Evolutionary conservation across 257 asterid species (phyloP).

Genomic region (Phtheirospermum japonicum): DNA sequence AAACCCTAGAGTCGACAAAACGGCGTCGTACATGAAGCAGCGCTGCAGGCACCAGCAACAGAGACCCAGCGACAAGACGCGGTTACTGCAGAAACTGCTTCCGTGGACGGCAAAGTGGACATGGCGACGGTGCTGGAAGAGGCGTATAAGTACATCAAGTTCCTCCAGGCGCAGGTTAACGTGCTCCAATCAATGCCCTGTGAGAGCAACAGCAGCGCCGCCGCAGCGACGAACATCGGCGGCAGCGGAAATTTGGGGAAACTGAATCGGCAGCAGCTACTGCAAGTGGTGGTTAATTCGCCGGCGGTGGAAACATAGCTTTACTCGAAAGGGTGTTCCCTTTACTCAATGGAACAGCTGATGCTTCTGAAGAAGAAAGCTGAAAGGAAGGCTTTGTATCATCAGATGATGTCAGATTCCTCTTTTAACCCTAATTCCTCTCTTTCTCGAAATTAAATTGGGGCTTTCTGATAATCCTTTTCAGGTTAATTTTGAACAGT

Average conservation of each 20-base stretch:
- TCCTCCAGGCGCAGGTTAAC: conserved; percentile 5
- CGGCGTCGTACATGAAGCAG: background rate
- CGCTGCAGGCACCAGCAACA: background rate
- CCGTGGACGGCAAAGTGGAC: background rate
- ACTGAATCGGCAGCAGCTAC: too few relatives aligned
- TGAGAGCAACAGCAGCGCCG: background rate
- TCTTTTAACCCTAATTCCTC: too few relatives aligned
- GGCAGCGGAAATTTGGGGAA: background rate
- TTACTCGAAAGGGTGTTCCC: background rate
- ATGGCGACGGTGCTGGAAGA: background rate
- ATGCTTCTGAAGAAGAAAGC: too few relatives aligned
- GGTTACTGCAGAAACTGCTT: background rate
- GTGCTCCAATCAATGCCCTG: background rate
- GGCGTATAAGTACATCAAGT: background rate
- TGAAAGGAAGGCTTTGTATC: too few relatives aligned
- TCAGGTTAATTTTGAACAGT: too few relatives aligned
- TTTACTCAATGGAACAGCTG: too few relatives aligned
- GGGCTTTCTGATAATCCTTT: too few relatives aligned
- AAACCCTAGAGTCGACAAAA: too few relatives aligned
- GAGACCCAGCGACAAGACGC: conserved; percentile 4
- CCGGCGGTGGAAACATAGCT: too few relatives aligned
- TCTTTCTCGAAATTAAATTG: too few relatives aligned
- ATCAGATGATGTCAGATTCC: too few relatives aligned
- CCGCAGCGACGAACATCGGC: background rate
- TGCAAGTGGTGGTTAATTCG: too few relatives aligned